phyloP scores from a whole-genome alignment of 2,329 filamentous ascomycete genomes.

The Chaetothyriales sp. region DNA sequence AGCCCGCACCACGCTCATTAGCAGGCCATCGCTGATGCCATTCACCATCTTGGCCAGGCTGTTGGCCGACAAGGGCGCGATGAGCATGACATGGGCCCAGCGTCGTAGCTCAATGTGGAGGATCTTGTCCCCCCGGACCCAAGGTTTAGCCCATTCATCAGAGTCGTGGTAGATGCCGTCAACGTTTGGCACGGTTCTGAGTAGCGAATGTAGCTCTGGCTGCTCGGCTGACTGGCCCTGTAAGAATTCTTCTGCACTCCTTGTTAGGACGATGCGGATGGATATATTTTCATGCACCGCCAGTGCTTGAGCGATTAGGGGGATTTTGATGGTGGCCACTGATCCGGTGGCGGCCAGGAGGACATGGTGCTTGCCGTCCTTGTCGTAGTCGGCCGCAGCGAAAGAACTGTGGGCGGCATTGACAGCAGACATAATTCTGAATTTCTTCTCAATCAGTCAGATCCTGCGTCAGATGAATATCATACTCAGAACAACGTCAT shows the following conservation, averaged over 20 bases:
- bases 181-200: conserved; percentile 48
- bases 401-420: conserved; percentile 10
- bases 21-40: conserved; percentile 64
- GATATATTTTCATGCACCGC: conserved; percentile 45
- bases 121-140: conserved; percentile 66
- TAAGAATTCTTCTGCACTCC: conserved; percentile 62
- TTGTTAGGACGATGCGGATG: conserved; percentile 72
- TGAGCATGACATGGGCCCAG: conserved; percentile 67
- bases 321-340: conserved; percentile 80
- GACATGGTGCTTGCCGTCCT: conserved; percentile 45
- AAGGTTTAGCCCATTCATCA: conserved; percentile 72
- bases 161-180: conserved; percentile 69
- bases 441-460: neutral
- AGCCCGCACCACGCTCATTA: conserved; percentile 62
- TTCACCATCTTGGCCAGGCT: conserved; percentile 68
- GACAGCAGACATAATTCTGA: conserved; percentile 1
- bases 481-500: neutral
- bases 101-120: conserved; percentile 79
- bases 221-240: conserved; percentile 64
- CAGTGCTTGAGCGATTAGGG: conserved; percentile 44
- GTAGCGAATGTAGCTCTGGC: conserved; percentile 49
- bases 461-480: neutral
- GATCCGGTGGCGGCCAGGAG: conserved; percentile 56
- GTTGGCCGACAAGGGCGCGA: conserved; percentile 75
- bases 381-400: conserved; percentile 13